phyloP scores from a whole-genome alignment of 441 rosid species.

The Arabidopsis hybrid region DNA sequence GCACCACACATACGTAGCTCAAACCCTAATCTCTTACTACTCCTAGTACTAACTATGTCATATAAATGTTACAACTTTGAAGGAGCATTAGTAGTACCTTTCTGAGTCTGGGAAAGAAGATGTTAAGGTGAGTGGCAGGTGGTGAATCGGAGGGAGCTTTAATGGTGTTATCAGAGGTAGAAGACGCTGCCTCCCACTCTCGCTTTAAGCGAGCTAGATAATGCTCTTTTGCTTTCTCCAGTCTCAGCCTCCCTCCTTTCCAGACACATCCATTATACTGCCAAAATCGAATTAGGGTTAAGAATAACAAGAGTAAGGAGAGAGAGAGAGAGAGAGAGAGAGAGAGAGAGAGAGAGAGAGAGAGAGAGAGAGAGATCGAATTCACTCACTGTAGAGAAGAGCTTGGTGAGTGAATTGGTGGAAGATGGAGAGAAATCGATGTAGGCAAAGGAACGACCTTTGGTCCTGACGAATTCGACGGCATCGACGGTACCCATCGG shows the following conservation, averaged over 20 bases:
- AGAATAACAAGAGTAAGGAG: background rate
- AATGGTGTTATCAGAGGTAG: constrained; percentile 39
- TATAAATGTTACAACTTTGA: background rate
- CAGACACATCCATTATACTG: constrained; percentile 93
- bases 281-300: constrained; percentile 5
- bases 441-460: constrained; percentile 90
- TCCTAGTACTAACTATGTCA: constrained; percentile 1
- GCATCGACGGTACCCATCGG: constrained; percentile 57
- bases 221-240: constrained; percentile 91
- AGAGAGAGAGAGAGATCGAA: background rate
- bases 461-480: constrained; percentile 69
- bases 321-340: too few relatives aligned
- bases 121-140: constrained; percentile 49
- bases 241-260: constrained; percentile 88
- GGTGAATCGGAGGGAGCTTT: constrained; percentile 28
- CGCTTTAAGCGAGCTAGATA: constrained; percentile 67
- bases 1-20: constrained; percentile 34
- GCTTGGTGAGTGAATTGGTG: constrained; percentile 70
- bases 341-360: too few relatives aligned
- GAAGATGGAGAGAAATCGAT: constrained; percentile 69
- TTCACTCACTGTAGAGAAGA: constrained; percentile 69
- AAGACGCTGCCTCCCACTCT: constrained; percentile 68
- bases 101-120: constrained; percentile 75
- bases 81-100: constrained; percentile 59
- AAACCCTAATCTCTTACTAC: constrained; percentile 7